Evolutionary conservation across 768 basidiomycete genomes (phyloP), one percentile per base, ranked within the genome.

Genomic region (Cyclocybe cylindracea): DNA sequence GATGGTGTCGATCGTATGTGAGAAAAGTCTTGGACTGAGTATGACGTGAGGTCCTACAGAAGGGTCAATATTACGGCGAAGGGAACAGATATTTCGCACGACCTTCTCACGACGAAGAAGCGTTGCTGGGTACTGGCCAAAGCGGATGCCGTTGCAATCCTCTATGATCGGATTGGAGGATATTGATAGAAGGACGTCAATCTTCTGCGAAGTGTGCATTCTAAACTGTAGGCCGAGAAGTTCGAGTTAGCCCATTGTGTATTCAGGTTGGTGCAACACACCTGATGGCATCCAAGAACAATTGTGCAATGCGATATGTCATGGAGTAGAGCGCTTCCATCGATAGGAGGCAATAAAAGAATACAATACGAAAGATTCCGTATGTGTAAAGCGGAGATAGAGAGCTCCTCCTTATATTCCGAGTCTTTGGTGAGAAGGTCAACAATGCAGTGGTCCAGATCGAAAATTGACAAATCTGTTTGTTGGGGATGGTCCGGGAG

Each of bases 221-320:
- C 94, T 85, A 64, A 94, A 93, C 94, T 96, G 38, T 44, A 19
- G 31, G 16, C 19, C 48, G 29, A 9, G 36, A 37, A 31, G 10
- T 16, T 32, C 24, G 18, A 35, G 13, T 31, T 48, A 10, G 7
- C 0, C 16, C 19, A 18, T 36, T 7, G 31, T 16, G 10, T 43
- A 5, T n/a, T 39, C 8, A 18, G 3, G 8, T 4, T 39, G 19
- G 32, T 13, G 5, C 33, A 38, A 45, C 70, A 29, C 61, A 92
- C 94, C 79, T 96, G 94, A 62, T 91, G 93, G 59, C 88, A 89
- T 1, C 83, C 86, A 4, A 89, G 70, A 9, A 82, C 80, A n/a
- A 95, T 64, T 4, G 84, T 69, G 57, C 87, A 92, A 13, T 76
- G 66, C 14, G 69, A 67, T 31, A 93, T 57, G 54, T 86, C 78